Evolutionary conservation across 2,329 filamentous ascomycete genomes (phyloP).

Genomic region (Paecilomyces dactylethromorphus): DNA sequence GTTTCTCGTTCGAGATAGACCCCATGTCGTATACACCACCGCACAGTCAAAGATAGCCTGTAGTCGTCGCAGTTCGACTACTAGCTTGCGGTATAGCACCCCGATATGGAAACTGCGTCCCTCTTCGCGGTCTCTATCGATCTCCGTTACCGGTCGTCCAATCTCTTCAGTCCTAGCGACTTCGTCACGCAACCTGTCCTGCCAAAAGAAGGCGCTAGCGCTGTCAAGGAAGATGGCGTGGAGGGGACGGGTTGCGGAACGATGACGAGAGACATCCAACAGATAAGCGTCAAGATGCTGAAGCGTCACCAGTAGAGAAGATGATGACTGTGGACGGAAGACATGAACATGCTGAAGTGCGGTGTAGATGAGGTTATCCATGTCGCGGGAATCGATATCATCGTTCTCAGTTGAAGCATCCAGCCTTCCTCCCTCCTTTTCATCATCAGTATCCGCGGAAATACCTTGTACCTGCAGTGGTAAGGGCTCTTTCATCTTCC

Average conservation of each 20-base stretch:
- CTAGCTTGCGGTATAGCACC: slow-evolving; percentile 24
- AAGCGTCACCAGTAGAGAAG: slow-evolving; percentile 45
- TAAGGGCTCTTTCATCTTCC: slow-evolving; percentile 5
- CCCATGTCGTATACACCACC: slow-evolving; percentile 32
- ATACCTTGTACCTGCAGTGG: neutral
- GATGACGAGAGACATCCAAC: slow-evolving; percentile 36
- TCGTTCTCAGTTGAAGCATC: slow-evolving; percentile 1
- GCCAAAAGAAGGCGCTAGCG: slow-evolving; percentile 51
- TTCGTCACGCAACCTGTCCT: slow-evolving; percentile 41
- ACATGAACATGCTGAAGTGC: slow-evolving; percentile 52
- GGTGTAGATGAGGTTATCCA: slow-evolving; percentile 22
- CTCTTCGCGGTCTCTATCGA: slow-evolving; percentile 19
- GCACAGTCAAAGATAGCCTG: slow-evolving; percentile 32
- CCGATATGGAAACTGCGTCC: slow-evolving; percentile 22
- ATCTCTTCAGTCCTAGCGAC: slow-evolving; percentile 34
- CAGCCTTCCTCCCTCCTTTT: neutral
- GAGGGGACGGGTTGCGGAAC: slow-evolving; percentile 41
- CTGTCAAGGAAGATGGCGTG: slow-evolving; percentile 50
- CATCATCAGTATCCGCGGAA: too few relatives aligned
- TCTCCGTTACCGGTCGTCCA: slow-evolving; percentile 18
- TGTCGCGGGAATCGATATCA: slow-evolving; percentile 11
- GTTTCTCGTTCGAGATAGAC: slow-evolving; percentile 7
- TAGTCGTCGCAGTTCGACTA: slow-evolving; percentile 23
- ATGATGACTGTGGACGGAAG: slow-evolving; percentile 48
- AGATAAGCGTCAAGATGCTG: slow-evolving; percentile 44